phyloP scores from a whole-genome alignment of 306 rosid genomes.

The Lagenaria siceraria region DNA sequence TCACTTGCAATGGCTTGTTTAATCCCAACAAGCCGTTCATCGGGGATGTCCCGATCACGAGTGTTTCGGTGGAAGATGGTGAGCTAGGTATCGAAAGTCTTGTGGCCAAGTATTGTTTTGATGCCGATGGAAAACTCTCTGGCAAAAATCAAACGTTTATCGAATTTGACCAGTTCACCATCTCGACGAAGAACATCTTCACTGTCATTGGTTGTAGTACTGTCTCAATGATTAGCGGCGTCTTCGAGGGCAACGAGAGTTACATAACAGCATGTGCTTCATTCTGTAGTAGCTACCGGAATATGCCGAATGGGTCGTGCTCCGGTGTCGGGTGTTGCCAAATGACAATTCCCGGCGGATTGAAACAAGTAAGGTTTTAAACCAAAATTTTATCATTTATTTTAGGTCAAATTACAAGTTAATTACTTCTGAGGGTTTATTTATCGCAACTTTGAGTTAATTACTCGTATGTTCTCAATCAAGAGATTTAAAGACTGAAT shows the following conservation, averaged over 20 bases:
- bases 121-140: not conserved
- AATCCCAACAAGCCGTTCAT: not conserved
- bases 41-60: not conserved
- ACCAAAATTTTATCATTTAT: too few species aligned
- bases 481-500: too few species aligned
- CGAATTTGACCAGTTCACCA: not conserved
- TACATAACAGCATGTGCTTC: not conserved
- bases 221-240: not conserved
- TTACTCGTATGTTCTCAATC: too few species aligned
- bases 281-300: not conserved
- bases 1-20: not conserved
- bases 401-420: too few species aligned
- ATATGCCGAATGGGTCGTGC: not conserved
- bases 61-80: not conserved
- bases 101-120: not conserved
- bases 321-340: conserved; percentile 17
- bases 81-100: not conserved
- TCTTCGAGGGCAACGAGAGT: not conserved
- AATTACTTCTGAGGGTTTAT: too few species aligned
- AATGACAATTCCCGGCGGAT: conserved; percentile 9
- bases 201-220: not conserved
- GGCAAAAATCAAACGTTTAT: not conserved
- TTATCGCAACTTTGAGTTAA: too few species aligned
- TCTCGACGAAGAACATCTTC: not conserved
- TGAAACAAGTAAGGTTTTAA: not conserved